Conservation (phyloP, 2,329 filamentous ascomycete genomes). For the Aspergillus sp. region DNA sequence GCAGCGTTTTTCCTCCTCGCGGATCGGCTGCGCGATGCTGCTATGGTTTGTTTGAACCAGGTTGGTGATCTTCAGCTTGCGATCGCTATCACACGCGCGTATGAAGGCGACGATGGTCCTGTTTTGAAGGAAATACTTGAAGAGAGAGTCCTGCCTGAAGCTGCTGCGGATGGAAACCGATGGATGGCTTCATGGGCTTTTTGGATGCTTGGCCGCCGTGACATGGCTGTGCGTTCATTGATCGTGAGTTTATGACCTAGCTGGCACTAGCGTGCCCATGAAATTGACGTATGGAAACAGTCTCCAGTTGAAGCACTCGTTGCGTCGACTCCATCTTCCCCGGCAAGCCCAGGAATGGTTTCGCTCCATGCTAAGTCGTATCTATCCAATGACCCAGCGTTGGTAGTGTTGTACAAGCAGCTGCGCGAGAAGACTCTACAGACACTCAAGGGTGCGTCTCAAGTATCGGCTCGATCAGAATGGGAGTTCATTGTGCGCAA, state of each 20-base stretch:
- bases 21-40: constrained; percentile 78
- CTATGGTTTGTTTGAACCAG: constrained; percentile 82
- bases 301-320: constrained; percentile 75
- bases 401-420: constrained; percentile 83
- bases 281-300: constrained; percentile 39
- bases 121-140: constrained; percentile 71
- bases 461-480: constrained; percentile 73
- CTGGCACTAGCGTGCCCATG: no score
- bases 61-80: constrained; percentile 86
- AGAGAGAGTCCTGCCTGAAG: constrained; percentile 74
- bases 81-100: constrained; percentile 80
- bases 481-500: constrained; percentile 89
- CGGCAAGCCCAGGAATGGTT: constrained; percentile 58
- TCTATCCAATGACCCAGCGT: constrained; percentile 83
- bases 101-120: constrained; percentile 78
- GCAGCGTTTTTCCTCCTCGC: constrained; percentile 94
- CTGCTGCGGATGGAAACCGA: constrained; percentile 77
- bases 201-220: constrained; percentile 78
- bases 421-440: constrained; percentile 78
- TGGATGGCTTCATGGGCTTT: constrained; percentile 97
- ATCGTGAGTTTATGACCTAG: constrained; percentile 56
- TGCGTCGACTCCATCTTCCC: constrained; percentile 45
- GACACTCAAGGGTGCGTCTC: constrained; percentile 79
- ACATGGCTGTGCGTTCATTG: constrained; percentile 79
- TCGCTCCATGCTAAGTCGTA: constrained; percentile 71